Base-by-base conservation (phyloP, 495 filamentous ascomycete genomes). In the Penicillium antarcticum region DNA sequence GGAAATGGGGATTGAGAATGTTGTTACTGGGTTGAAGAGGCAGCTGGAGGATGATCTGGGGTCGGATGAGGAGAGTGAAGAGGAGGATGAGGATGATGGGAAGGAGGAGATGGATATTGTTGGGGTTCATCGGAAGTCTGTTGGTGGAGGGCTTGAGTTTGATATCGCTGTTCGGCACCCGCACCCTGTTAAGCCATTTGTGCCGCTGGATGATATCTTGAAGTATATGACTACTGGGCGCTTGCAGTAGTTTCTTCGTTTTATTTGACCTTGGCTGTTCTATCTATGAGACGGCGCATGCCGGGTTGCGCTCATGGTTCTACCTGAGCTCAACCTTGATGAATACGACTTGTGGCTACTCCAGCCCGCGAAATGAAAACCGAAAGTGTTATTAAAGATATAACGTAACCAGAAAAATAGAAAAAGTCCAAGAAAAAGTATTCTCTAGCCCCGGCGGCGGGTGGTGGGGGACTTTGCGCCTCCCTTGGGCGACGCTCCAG, bases 1-100 rank as follows among this genome's bases (percentile, higher is more conserved):
- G 41, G 79, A 82, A 51, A 62, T 55, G 35, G 88, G 87, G 1
- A 62, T 87, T n/a, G 74, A 84, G 66, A 86, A 85, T 62, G 84
- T 91, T 34, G 76, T 81, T 5, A 89, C 86, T 10, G 88, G 88
- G 13, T 63, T 91, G 57, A 76, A 56, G 66, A 74, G 79, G 53
- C 60, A 66, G 21, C 60, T 86, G 53, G 76, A 79, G 45, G 80
- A 85, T 61, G 80, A 80, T 23, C 68, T 78, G 7, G 79, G 72
- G 0, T 74, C 76, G 0, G 80, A 81, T 0, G 78, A 83, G 0
- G 80, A 82, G 1, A 70, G 67, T 2, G 70, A 68, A 2, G 74
- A 63, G 8, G 61, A 67, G 3, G 71, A 52, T 9, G 82, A 83
- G 1, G 82, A 80, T 1, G 77, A 23, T 23, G 21, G 21, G 21